Conservation (phyloP, 352 stramenopile species). For the Albugo candida region DNA sequence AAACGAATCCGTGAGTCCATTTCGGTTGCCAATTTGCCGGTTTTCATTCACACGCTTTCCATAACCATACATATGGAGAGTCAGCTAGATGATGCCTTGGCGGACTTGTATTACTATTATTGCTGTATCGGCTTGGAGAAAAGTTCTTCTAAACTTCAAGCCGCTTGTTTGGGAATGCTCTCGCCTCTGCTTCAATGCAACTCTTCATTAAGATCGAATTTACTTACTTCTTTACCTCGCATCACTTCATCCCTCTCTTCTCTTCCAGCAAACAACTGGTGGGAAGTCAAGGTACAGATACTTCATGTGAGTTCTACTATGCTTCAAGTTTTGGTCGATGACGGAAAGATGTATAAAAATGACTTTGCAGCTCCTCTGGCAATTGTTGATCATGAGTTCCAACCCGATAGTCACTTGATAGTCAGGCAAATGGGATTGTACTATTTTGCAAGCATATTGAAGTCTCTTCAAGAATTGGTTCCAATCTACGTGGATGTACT, state of each 20-base stretch:
- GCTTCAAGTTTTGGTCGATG: constrained; percentile 11
- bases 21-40: constrained; percentile 16
- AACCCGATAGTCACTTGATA: constrained; percentile 27
- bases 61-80: constrained; percentile 53
- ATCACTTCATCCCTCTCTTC: constrained; percentile 52
- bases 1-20: constrained; percentile 53
- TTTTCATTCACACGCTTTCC: constrained; percentile 56
- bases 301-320: constrained; percentile 42
- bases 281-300: constrained; percentile 71
- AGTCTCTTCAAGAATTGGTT: constrained; percentile 50
- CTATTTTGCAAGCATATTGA: constrained; percentile 32
- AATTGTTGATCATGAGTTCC: constrained; percentile 58
- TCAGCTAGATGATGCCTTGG: constrained; percentile 41
- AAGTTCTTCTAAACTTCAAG: constrained; percentile 50
- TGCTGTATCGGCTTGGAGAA: constrained; percentile 63
- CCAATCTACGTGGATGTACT: constrained; percentile 60
- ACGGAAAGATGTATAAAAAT: constrained; percentile 24
- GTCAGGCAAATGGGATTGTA: constrained; percentile 36
- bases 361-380: constrained; percentile 49
- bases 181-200: constrained; percentile 26
- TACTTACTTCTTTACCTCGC: constrained; percentile 45
- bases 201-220: constrained; percentile 20
- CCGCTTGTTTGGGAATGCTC: constrained; percentile 63
- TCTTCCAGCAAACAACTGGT: constrained; percentile 32
- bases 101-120: constrained; percentile 79